Base-by-base conservation (phyloP, 2,329 filamentous ascomycete species). In the Paecilomyces sp. region DNA sequence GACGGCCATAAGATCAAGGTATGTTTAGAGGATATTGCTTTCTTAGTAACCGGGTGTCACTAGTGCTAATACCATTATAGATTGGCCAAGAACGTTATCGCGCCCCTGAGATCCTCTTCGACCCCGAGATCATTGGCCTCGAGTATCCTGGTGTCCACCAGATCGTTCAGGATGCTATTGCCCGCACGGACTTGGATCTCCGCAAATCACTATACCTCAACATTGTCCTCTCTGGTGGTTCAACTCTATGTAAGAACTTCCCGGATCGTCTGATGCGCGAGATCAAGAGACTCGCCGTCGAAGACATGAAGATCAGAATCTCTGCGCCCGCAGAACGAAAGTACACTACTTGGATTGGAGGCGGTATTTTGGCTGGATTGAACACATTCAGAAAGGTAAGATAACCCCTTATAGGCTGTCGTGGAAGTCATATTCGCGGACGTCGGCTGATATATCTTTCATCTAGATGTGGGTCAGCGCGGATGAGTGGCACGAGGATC, bases 271-370 rank as follows among this genome's bases (percentile, higher is more conserved):
- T 99, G 67, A 82, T 99, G 72, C 87, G 90, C 67, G 94, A 99
- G 79, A 89, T 97, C 66, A 94, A 97, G 79, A 84, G 88, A 73
- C 80, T 97, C 69, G 94, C 94, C 11, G 92, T 97, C 67, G 97
- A 97, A 82, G 94, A 99, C 75, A 99, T 97, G 93, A 87, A 92
- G 70, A 97, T 99, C 80, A 96, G 97, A 83, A 99, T 99, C 72
- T 96, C 96, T 79, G 94, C 94, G 58, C 94, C 94, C 58, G 93
- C 94, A 5, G 94, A 99, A 82, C 85, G 94, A 66, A 96, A 97
- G 78, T 99, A 97, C 80, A 97, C 92, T 63, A 99, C 94, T 33
- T 99, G 94, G 94, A 97, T 97, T 67, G 94, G 94, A 64, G 94
- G 94, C 59, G 97, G 94, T 75, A 99, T 99, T 77, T 81, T 99